Evolutionary conservation across 164 flowering plant genomes (phyloP).

Genomic region (Magnolia changhungtana): DNA sequence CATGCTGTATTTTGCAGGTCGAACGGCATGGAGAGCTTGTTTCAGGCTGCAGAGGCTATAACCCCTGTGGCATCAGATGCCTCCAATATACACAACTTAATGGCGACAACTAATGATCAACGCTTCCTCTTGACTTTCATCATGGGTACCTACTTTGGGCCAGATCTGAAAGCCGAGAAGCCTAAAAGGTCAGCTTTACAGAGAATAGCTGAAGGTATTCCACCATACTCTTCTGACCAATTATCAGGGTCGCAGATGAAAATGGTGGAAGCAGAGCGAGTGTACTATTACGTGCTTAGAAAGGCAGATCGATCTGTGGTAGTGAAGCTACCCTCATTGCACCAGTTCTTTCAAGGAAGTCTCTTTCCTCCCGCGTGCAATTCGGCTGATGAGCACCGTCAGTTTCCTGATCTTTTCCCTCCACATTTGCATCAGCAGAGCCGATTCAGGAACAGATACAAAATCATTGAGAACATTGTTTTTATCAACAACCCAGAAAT

Average conservation of each 20-base stretch:
- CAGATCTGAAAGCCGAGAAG: constrained; percentile 36
- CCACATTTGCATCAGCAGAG: constrained; percentile 30
- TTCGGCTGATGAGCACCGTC: constrained; percentile 18
- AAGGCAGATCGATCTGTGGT: constrained; percentile 38
- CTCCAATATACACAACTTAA: background rate
- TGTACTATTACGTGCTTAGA: constrained; percentile 41
- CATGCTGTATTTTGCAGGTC: background rate
- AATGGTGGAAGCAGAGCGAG: constrained; percentile 31
- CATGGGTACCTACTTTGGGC: constrained; percentile 61
- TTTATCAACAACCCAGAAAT: constrained; percentile 42
- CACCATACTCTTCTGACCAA: constrained; percentile 34
- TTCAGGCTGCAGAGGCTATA: constrained; percentile 14
- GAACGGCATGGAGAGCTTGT: constrained; percentile 15
- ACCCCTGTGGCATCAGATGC: background rate
- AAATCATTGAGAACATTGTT: constrained; percentile 34
- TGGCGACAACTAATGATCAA: constrained; percentile 38
- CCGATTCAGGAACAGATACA: constrained; percentile 13
- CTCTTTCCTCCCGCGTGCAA: constrained; percentile 19
- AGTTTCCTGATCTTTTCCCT: constrained; percentile 51
- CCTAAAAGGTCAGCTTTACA: constrained; percentile 45
- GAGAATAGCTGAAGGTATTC: constrained; percentile 42
- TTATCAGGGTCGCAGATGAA: constrained; percentile 41
- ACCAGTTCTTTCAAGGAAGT: constrained; percentile 35
- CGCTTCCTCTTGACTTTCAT: constrained; percentile 48
- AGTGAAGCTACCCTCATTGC: constrained; percentile 27